phyloP scores from a whole-genome alignment of 768 basidiomycete species.

The Collybiopsis confluens region DNA sequence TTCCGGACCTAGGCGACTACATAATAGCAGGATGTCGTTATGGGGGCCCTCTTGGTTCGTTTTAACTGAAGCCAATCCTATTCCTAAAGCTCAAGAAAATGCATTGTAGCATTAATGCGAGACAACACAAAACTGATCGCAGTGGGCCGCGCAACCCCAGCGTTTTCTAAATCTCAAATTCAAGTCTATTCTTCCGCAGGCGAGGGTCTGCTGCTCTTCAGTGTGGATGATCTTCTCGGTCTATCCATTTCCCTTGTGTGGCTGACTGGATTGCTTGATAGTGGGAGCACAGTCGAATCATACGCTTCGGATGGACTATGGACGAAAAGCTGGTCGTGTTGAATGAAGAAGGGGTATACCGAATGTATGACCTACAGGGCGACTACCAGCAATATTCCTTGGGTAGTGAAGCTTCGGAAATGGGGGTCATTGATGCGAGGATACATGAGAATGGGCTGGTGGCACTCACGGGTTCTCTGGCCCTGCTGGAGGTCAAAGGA shows the following conservation, averaged over 20 bases:
- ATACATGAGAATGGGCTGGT: slow-evolving; percentile 88
- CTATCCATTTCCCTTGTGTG: neutral
- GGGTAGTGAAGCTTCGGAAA: slow-evolving; percentile 75
- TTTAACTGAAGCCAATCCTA: neutral
- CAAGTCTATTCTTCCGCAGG: slow-evolving; percentile 87
- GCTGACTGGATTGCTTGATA: slow-evolving; percentile 25
- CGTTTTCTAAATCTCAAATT: slow-evolving; percentile 74
- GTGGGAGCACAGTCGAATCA: slow-evolving; percentile 89
- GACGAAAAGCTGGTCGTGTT: slow-evolving; percentile 80
- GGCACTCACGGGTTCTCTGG: slow-evolving; percentile 71
- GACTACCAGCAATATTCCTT: slow-evolving; percentile 85
- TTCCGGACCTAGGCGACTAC: slow-evolving; percentile 76
- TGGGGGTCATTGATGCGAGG: slow-evolving; percentile 80
- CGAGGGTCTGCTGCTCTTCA: slow-evolving; percentile 60
- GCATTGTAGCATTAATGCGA: slow-evolving; percentile 71
- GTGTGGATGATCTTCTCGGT: slow-evolving; percentile 50
- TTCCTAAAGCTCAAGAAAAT: neutral
- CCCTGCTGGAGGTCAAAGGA: slow-evolving; percentile 81
- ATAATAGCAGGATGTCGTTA: slow-evolving; percentile 76
- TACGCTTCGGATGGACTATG: slow-evolving; percentile 80
- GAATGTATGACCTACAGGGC: slow-evolving; percentile 83
- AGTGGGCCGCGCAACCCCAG: slow-evolving; percentile 52
- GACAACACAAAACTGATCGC: slow-evolving; percentile 79
- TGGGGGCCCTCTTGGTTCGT: slow-evolving; percentile 85
- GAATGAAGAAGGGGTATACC: slow-evolving; percentile 89